These are phyloP conservation scores for Trichoderma asperelloides DNA, from an alignment of 495 filamentous ascomycete species.

Conservation along the genomic window DNA sequence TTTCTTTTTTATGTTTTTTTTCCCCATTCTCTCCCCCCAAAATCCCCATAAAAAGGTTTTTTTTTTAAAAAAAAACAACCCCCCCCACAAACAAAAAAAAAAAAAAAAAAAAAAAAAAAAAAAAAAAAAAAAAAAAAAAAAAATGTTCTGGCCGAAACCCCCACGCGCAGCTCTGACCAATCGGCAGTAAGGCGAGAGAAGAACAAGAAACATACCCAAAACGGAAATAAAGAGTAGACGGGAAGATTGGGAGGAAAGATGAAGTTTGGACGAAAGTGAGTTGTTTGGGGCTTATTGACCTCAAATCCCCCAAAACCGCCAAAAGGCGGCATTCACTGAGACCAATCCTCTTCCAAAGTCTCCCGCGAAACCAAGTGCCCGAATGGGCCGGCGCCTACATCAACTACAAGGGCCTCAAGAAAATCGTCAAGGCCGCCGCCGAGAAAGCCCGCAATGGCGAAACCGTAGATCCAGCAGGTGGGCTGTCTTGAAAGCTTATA, in stretches of 20 bases:
- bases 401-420: slow-evolving; percentile 93
- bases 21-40: not conserved
- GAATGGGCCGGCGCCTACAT: slow-evolving; percentile 93
- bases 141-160: not conserved
- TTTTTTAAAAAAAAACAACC: no score
- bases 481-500: slow-evolving; percentile 18
- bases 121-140: no score
- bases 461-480: slow-evolving; percentile 68
- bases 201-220: not conserved
- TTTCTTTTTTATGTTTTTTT: no score
- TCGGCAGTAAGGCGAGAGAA: not conserved
- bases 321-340: not conserved
- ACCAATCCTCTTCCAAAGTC: slow-evolving; percentile 33
- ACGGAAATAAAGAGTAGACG: slow-evolving; percentile 9
- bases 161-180: slow-evolving; percentile 4
- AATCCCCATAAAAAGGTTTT: no score
- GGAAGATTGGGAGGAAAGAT: slow-evolving; percentile 29
- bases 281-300: not conserved
- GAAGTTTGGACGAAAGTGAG: slow-evolving; percentile 73
- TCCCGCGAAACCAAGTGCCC: slow-evolving; percentile 88
- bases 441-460: slow-evolving; percentile 55
- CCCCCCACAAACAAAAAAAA: no score
- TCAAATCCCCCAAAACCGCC: not conserved
- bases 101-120: no score
- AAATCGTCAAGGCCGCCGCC: slow-evolving; percentile 74